Evolutionary conservation across 2,329 filamentous ascomycete genomes (phyloP), one percentile per base, ranked within the genome.

Genomic region (Colletotrichum sp.): DNA sequence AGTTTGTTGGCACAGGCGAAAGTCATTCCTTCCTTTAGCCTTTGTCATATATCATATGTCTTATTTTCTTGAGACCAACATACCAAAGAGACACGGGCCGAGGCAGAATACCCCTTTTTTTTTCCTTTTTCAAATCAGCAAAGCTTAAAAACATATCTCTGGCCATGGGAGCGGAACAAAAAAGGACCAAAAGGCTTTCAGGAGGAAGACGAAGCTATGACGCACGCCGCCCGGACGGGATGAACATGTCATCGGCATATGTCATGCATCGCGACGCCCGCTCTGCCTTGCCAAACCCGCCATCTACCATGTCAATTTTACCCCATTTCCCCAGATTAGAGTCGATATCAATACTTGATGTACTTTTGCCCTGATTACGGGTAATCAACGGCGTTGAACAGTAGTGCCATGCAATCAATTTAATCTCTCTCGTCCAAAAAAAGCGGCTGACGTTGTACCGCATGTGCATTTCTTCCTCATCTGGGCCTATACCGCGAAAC

Each of bases 191-290:
- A 32, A 32, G 8, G n/a, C 15, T 21, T 10, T 12, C 13, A 59
- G 32, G 8, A 12, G 8, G 9, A 64, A 18, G 18, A 30, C 8
- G 21, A 28, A 39, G 44, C 21, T 62, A 28, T 57, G 34, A n/a
- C 68, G n/a, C 59, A 52, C 16, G 12, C 52, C 55, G 13, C 34
- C 21, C 39, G 69, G 69, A 72, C 73, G 63, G 73, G 73, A 76
- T 32, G 73, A 76, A 76, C 73, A 68, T 72, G 73, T 39, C 69
- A 49, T 62, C 63, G 39, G 69, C 24, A 63, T 24, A 72, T 76
- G 73, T 68, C 73, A 72, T 76, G 69, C 69, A 67, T 76, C 62
- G 15, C 73, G 36, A 64, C 73, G 69, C 73, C 69, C 72, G 72
- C 72, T 72, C 69, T 72, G 72, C 69, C 72, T 39, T 72, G 63